Base-by-base conservation (phyloP, 2,329 filamentous ascomycete species). In the Monosporascus sp. region DNA sequence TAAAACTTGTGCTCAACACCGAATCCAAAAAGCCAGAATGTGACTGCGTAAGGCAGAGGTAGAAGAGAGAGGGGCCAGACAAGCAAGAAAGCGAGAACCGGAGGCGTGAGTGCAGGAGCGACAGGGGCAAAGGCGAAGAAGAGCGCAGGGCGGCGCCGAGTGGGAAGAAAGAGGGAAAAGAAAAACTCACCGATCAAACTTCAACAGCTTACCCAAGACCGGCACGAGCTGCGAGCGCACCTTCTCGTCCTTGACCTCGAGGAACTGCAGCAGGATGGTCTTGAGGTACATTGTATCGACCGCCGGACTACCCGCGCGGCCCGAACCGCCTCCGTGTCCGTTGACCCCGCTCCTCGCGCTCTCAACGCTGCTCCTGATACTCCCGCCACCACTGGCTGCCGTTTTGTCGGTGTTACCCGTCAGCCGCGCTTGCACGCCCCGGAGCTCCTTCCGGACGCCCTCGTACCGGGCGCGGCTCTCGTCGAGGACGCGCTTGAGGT, bases 221-320 rank as follows among this genome's bases (percentile, higher is more conserved):
- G 88, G 88, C 52, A 94, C 85, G 58, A 93, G 76, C 74, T 90
- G 87, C 57, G 83, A 79, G 62, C 90, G 82, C 61, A 89, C 75
- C 72, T 83, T 88, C 68, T 85, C 88, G 65, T 93, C 89, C 72
- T 84, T 89, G 60, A 89, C 85, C 74, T 92, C 87, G 58, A 94
- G 69, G 68, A 93, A 93, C 69, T 92, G 88, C 59, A 94, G 70
- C 60, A 94, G 70, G 51, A 93, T 88, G 8, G 89, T 91, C 77
- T 91, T 92, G 51, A 93, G 72, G 63, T 94, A 93, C 56, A 83
- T 78, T 38, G 76, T 75, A 54, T 85, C 82, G 18, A 59, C 58
- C 3, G 43, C 52, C 20, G 49, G 22, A 5, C 73, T 66, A 15
- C 20, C 65, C 11, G 61, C 55, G 14, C 58, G 62, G 4, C 52